Conservation (phyloP, 768 basidiomycete genomes). For the Boletus tylopilopsis region DNA sequence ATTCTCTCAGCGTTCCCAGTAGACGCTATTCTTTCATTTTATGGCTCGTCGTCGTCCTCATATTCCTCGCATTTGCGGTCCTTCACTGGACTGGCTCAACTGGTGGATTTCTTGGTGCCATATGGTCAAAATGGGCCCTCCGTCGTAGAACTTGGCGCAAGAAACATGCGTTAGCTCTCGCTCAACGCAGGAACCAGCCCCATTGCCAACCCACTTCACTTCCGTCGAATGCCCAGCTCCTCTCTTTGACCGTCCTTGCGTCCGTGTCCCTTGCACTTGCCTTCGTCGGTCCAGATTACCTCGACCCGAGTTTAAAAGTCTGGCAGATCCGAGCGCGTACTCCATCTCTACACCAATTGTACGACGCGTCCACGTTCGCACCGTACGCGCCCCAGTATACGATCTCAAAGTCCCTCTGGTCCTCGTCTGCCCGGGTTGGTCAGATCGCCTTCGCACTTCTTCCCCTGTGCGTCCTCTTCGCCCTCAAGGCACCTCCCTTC, state of each 20-base stretch:
- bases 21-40: constrained; percentile 56
- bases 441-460: constrained; percentile 69
- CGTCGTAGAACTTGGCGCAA: constrained; percentile 57
- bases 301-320: constrained; percentile 46
- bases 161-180: constrained; percentile 37
- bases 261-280: constrained; percentile 42
- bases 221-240: constrained; percentile 63
- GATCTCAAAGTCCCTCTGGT: constrained; percentile 70
- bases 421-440: constrained; percentile 61
- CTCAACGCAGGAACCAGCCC: constrained; percentile 30
- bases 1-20: constrained; percentile 48
- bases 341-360: constrained; percentile 20
- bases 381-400: constrained; percentile 51
- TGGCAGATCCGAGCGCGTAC: constrained; percentile 37
- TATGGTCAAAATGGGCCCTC: constrained; percentile 57
- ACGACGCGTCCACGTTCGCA: constrained; percentile 32
- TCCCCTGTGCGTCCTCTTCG: constrained; percentile 66
- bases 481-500: constrained; percentile 68
- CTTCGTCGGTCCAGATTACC: constrained; percentile 67
- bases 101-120: constrained; percentile 44
- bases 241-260: constrained; percentile 44
- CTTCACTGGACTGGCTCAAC: constrained; percentile 42
- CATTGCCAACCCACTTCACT: constrained; percentile 44
- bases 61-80: constrained; percentile 39
- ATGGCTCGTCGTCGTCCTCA: constrained; percentile 49